A percentile compares a stretch with the other conserved stretches of the same genome.
These are phyloP conservation scores for Echeveria elegans DNA, from an alignment of 164 flowering plant species.

Conservation along the genomic window DNA sequence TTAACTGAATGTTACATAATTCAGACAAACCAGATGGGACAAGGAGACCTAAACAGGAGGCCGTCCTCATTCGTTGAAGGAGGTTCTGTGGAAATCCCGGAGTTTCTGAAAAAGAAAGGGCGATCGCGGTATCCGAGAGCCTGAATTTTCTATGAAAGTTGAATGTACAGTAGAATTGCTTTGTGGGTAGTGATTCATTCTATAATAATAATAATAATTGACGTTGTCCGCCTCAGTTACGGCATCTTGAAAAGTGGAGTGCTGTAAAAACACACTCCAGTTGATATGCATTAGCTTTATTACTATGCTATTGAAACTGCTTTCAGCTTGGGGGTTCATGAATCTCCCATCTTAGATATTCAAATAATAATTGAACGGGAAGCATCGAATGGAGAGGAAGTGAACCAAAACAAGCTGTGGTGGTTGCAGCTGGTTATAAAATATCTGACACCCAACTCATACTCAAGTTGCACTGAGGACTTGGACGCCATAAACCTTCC, in stretches of 20 bases:
- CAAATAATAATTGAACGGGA: neutral
- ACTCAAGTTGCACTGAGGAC: neutral
- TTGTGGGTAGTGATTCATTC: neutral
- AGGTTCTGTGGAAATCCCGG: conserved; percentile 74
- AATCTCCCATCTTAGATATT: too few relatives aligned
- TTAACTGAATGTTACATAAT: neutral
- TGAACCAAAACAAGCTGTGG: neutral
- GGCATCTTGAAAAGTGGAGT: too few relatives aligned
- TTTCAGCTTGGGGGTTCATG: too few relatives aligned
- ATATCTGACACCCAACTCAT: neutral
- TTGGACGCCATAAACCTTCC: too few relatives aligned
- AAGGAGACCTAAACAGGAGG: conserved; percentile 49
- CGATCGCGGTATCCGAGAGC: conserved; percentile 82
- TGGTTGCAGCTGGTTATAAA: neutral
- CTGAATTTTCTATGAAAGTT: neutral
- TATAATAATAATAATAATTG: neutral
- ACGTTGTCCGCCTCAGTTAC: neutral
- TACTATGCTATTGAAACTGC: too few relatives aligned
- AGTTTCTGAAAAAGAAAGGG: conserved; percentile 87
- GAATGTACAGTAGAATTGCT: too few relatives aligned
- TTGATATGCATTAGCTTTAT: too few relatives aligned
- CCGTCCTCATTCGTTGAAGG: conserved; percentile 56
- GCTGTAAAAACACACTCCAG: too few relatives aligned
- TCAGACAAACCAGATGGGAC: conserved; percentile 41
- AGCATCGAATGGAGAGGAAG: neutral